Base-by-base conservation (phyloP, 2,329 filamentous ascomycete species). In the Paraphaeosphaeria sporulosa region DNA sequence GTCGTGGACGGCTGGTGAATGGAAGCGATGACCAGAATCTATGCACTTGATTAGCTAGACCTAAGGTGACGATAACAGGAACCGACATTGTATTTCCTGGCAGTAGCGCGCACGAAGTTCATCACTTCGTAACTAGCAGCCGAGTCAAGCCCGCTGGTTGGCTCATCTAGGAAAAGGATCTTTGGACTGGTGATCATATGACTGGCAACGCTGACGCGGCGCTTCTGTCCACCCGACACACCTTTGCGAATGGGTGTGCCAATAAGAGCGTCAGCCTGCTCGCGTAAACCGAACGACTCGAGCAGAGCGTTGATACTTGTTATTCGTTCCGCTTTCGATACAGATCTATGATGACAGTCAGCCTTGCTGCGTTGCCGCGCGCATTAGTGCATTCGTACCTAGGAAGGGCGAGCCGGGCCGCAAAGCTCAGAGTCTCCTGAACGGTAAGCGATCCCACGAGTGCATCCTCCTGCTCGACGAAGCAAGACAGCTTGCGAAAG, bases 401-500 rank as follows among this genome's bases (percentile, higher is more conserved):
- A 21, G 81, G 80, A 5, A 90, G 68, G 61, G 88, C 78, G 4
- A 96, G 84, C 30, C 89, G 85, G 0, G 92, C 90, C 0, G 91
- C 90, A 75, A 96, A 96, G 63, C 88, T 80, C 61, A 96, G 79
- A 0, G 92, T 96, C 80, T 96, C 93, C 30, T 85, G 83, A 9
- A 94, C 91, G 0, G 92, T 96, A 64, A 96, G 81, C 0, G 90
- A 90, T 4, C 92, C 93, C 53, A 94, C 90, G 13, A 96, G 83
- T 0, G 91, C 89, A 80, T 96, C 93, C 65, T 96, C 92, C 76
- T 96, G 93, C 80, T 96, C 93, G 23, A 96, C 93, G 71, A 93
- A 96, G 49, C 87, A 87, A 57, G 86, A 90, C 52, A 94, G 82
- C 50, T 86, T 82, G 19, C 87, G 86, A 66, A 94, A 90, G 0